phyloP scores from a whole-genome alignment of 345 rosid species.

The Aurinia saxatilis region DNA sequence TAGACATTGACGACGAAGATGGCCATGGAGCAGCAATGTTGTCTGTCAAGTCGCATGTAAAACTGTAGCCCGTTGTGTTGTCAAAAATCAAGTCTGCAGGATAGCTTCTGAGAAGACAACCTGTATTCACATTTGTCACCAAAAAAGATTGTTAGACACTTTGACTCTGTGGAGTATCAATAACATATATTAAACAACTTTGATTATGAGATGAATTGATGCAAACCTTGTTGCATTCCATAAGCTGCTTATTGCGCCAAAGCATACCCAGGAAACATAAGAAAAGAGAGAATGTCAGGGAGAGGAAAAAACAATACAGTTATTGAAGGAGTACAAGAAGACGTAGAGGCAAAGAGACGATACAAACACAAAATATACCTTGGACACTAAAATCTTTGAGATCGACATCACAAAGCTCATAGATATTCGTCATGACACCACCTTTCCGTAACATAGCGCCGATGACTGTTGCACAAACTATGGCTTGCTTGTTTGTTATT shows the following conservation, averaged over 20 bases:
- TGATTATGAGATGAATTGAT: background rate
- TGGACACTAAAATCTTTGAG: constrained; percentile 93
- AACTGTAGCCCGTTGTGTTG: constrained; percentile 78
- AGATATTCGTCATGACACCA: constrained; percentile 82
- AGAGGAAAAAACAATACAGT: too few species aligned
- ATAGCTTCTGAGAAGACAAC: constrained; percentile 87
- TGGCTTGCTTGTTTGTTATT: constrained; percentile 94
- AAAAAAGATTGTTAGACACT: background rate
- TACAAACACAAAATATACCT: constrained; percentile 36
- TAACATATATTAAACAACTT: background rate
- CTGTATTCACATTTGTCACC: constrained; percentile 31
- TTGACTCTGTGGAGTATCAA: background rate
- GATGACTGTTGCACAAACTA: constrained; percentile 74
- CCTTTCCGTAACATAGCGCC: constrained; percentile 79
- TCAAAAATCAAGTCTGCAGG: constrained; percentile 79
- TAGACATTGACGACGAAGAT: constrained; percentile 68
- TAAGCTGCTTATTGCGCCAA: constrained; percentile 44
- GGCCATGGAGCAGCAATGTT: constrained; percentile 99
- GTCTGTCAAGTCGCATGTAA: constrained; percentile 93
- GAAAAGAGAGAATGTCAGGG: constrained; percentile 26
- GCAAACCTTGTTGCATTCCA: constrained; percentile 72
- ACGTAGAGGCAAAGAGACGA: background rate
- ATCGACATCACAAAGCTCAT: constrained; percentile 93
- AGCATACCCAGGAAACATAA: constrained; percentile 22
- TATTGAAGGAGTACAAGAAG: background rate